These are phyloP conservation scores for Cercospora sp. DNA, from an alignment of 2,329 filamentous ascomycete species.

Conservation along the genomic window DNA sequence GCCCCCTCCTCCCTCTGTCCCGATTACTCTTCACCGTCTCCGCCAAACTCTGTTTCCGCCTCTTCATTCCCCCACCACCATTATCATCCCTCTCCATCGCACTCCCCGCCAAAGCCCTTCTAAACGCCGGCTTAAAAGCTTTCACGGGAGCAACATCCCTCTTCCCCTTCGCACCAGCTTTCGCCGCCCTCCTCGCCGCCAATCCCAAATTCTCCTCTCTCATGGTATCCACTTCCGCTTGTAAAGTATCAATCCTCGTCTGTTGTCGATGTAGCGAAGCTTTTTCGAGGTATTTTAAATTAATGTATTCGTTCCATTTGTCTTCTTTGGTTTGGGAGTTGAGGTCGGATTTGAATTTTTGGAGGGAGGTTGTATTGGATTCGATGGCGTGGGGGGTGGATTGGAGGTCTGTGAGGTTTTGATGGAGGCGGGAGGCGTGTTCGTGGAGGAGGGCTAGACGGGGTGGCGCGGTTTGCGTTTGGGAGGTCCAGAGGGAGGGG, in stretches of 20 bases:
- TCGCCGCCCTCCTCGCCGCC: not conserved
- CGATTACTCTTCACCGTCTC: not conserved
- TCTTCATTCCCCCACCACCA: not conserved
- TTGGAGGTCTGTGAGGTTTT: slow-evolving; percentile 15
- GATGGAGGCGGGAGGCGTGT: not conserved
- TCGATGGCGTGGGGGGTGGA: not conserved
- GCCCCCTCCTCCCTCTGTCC: not conserved
- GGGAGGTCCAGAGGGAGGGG: slow-evolving; percentile 6
- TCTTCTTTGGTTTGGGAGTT: not conserved
- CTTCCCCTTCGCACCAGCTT: not conserved
- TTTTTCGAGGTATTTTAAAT: not conserved
- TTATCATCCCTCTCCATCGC: not conserved
- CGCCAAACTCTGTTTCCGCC: not conserved
- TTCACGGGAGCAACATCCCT: not conserved
- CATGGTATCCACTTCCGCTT: not conserved
- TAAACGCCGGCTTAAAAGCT: not conserved
- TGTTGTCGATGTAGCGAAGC: not conserved
- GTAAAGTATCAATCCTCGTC: not conserved
- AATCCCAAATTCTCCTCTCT: not conserved
- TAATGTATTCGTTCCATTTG: not conserved
- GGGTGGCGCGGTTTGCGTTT: not conserved
- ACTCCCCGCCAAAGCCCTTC: not conserved
- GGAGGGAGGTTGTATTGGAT: not conserved
- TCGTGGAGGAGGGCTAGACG: not conserved
- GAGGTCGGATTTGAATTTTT: not conserved